Base-by-base conservation (phyloP, 2,329 filamentous ascomycete genomes). In the Periglandula ipomoeae region DNA sequence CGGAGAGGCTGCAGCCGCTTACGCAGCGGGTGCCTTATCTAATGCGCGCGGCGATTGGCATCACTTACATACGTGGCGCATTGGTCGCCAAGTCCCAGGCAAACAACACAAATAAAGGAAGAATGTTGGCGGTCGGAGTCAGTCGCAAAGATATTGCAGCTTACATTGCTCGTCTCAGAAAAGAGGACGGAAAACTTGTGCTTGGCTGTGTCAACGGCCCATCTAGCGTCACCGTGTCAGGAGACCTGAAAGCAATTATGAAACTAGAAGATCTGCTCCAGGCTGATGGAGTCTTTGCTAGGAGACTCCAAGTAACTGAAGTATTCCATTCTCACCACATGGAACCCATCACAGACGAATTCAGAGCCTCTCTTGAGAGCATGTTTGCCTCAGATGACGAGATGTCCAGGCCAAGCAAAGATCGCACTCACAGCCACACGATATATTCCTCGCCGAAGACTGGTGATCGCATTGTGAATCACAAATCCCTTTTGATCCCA, bases 1-100 rank as follows among this genome's bases (percentile, higher is more conserved):
- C 26, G 64, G 64, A 3, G 64, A 67, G 50, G 66, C 65, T n/a
- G 61, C 58, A 11, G 64, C 63, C n/a, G 64, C 63, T 15, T 66
- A 60, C 49, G 52, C 62, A 8, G 58, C 55, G 3, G 62, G 59
- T 1, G 41, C 56, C 17, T 66, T 3, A 55, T 58, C 2, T 52
- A 57, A 27, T 37, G 52, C 24, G 34, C 49, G n/a, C n/a, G n/a
- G n/a, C n/a, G n/a, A n/a, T n/a, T n/a, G n/a, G n/a, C n/a, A n/a
- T n/a, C n/a, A n/a, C n/a, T n/a, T n/a, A n/a, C n/a, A n/a, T n/a
- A n/a, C n/a, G n/a, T n/a, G n/a, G n/a, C 10, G 55, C 56, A 4
- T 44, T 55, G 35, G 26, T 38, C 8, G 35, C 5, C 19, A 17
- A 15, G 22, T 20, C 5, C 20, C 10, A 10, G 49, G 50, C 13